These are phyloP conservation scores for Jamesozyma piceae DNA, from an alignment of 805 yeast genomes.

Conservation along the genomic window DNA sequence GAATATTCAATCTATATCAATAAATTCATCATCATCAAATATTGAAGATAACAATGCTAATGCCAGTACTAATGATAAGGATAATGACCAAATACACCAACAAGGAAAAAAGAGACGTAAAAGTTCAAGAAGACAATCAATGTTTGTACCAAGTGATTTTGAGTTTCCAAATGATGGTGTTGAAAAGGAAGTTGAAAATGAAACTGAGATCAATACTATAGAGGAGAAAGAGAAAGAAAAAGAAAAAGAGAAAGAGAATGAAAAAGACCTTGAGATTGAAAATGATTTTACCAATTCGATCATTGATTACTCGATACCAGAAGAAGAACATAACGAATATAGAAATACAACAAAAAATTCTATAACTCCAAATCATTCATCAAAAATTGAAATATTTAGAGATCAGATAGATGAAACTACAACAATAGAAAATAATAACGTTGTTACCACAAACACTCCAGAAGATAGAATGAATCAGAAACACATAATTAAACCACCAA, in stretches of 20 bases:
- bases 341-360: not conserved
- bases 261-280: not conserved
- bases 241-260: not conserved
- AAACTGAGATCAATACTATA: not conserved
- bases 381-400: conserved; percentile 22
- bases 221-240: not conserved
- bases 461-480: conserved; percentile 6
- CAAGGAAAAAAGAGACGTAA: conserved; percentile 28
- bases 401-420: conserved; percentile 7
- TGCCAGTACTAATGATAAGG: not conserved
- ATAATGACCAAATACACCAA: not conserved
- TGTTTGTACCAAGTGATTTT: conserved; percentile 30
- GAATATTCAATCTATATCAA: not conserved
- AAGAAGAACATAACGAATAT: conserved; percentile 13
- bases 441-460: not conserved
- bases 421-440: not conserved
- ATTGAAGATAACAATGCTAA: not conserved
- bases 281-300: conserved; percentile 21
- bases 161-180: conserved; percentile 18
- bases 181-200: not conserved
- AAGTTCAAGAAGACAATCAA: conserved; percentile 35
- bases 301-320: conserved; percentile 28
- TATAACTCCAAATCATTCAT: conserved; percentile 3
- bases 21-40: not conserved
- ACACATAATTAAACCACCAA: conserved; percentile 28